Evolutionary conservation across 1,139 yeast species (phyloP).

Genomic region (Debaryomycetaceae sp.): DNA sequence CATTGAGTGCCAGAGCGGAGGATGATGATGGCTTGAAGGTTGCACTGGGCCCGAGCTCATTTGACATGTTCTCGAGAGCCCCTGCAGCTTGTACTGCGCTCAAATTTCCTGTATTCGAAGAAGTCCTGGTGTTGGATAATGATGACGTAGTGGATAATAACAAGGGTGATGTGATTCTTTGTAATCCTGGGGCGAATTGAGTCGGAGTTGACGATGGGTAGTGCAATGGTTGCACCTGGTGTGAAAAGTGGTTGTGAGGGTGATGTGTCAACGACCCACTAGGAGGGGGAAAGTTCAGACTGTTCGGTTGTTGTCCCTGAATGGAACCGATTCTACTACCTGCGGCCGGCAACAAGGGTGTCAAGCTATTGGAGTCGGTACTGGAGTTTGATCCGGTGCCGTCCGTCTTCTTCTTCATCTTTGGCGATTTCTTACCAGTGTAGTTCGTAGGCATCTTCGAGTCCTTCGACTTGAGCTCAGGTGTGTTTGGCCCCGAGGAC

Average conservation of each 20-base stretch:
- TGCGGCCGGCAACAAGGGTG: constrained; percentile 30
- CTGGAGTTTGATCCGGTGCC: constrained; percentile 8
- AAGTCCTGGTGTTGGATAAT: constrained; percentile 33
- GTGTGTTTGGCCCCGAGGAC: constrained; percentile 40
- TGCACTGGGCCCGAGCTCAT: constrained; percentile 46
- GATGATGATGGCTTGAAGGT: constrained; percentile 26
- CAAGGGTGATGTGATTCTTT: constrained; percentile 62
- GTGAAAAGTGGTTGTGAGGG: constrained; percentile 29
- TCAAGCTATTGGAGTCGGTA: constrained; percentile 14
- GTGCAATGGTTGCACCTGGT: constrained; percentile 54
- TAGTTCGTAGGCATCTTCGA: constrained; percentile 8
- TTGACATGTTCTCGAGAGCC: constrained; percentile 55
- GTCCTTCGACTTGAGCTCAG: constrained; percentile 43
- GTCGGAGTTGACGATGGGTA: constrained; percentile 70
- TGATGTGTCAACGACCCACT: constrained; percentile 8
- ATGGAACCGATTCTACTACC: constrained; percentile 1
- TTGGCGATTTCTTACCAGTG: constrained; percentile 31
- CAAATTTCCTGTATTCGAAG: constrained; percentile 8
- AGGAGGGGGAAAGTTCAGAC: constrained; percentile 6
- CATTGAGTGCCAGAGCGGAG: constrained; percentile 12
- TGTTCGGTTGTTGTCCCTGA: constrained; percentile 2
- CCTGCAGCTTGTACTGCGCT: constrained; percentile 48
- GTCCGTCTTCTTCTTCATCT: constrained; percentile 22
- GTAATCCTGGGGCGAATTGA: constrained; percentile 64
- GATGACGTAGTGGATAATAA: constrained; percentile 47